Percentiles rank a stretch among this genome's conserved stretches.
Conservation (phyloP, 495 filamentous ascomycete species). For the Tuber calosporum region DNA sequence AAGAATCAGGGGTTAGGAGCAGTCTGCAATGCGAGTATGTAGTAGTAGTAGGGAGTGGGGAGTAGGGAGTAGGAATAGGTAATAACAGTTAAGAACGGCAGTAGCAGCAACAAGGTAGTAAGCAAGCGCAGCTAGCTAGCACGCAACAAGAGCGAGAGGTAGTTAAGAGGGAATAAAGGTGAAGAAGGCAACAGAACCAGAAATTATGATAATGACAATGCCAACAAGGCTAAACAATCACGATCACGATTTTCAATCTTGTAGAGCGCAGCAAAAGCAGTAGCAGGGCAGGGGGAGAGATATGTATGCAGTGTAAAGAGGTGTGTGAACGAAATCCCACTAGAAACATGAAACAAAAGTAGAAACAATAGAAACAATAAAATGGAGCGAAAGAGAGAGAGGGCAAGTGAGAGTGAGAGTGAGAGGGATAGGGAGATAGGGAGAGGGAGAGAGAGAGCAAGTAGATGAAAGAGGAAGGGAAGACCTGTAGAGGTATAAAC, state of each 20-base stretch:
- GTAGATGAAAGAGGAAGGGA: not conserved
- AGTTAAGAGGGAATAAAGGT: not conserved
- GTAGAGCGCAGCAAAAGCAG: not conserved
- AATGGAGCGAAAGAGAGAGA: not conserved
- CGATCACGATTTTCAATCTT: not conserved
- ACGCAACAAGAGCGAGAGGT: not conserved
- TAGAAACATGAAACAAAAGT: not conserved
- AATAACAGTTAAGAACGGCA: constrained; percentile 5
- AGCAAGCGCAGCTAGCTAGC: constrained; percentile 27
- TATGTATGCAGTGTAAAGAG: not conserved
- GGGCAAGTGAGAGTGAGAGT: not conserved
- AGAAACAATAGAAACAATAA: not conserved
- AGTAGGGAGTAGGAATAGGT: not conserved
- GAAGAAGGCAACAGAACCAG: not conserved
- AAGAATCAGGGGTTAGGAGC: not conserved
- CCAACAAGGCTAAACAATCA: not conserved
- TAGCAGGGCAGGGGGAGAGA: not conserved
- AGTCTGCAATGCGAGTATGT: not conserved
- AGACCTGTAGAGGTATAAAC: not conserved
- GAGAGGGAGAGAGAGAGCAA: not conserved
- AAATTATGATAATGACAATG: not conserved
- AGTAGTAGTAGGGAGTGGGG: not conserved
- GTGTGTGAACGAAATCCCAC: not conserved
- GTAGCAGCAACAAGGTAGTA: constrained; percentile 36
- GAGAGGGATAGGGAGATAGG: not conserved